These are phyloP conservation scores for Pythium aquatile DNA, from an alignment of 352 stramenopile genomes.

Conservation along the genomic window DNA sequence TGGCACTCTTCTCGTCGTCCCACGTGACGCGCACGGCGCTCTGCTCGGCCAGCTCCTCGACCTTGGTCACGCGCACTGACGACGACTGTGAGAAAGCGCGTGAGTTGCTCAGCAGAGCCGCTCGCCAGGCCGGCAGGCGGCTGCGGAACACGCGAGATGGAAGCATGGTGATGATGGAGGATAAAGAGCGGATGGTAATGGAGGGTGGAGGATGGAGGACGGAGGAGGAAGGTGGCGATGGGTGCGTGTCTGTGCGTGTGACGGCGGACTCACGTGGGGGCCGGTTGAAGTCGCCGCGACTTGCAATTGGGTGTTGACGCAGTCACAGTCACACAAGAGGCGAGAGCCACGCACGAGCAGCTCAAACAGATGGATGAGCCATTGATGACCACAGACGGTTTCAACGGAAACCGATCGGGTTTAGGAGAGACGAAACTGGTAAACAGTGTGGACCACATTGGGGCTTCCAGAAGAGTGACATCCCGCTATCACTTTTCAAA, in stretches of 20 bases:
- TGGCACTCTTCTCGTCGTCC: constrained; percentile 70
- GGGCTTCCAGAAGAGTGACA: neutral
- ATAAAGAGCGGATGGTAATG: too few relatives aligned
- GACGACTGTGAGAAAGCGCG: neutral
- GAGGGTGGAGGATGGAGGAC: neutral
- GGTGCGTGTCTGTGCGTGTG: neutral
- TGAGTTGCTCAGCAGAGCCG: neutral
- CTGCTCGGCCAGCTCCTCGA: constrained; percentile 51
- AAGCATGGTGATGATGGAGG: neutral
- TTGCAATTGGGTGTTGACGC: neutral
- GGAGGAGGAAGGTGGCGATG: neutral
- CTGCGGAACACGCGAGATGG: neutral
- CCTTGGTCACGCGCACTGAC: constrained; percentile 12
- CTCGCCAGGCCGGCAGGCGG: neutral
- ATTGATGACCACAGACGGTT: neutral
- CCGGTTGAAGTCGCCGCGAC: neutral
- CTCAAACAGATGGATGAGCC: neutral
- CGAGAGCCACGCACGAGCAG: neutral
- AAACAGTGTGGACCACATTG: neutral
- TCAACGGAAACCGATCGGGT: neutral
- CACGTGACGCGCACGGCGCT: constrained; percentile 66
- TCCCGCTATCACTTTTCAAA: neutral
- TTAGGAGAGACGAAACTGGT: neutral
- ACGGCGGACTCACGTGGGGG: neutral
- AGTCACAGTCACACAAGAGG: neutral